phyloP scores from a whole-genome alignment of 805 yeast genomes.

The Candida vaughaniae region DNA sequence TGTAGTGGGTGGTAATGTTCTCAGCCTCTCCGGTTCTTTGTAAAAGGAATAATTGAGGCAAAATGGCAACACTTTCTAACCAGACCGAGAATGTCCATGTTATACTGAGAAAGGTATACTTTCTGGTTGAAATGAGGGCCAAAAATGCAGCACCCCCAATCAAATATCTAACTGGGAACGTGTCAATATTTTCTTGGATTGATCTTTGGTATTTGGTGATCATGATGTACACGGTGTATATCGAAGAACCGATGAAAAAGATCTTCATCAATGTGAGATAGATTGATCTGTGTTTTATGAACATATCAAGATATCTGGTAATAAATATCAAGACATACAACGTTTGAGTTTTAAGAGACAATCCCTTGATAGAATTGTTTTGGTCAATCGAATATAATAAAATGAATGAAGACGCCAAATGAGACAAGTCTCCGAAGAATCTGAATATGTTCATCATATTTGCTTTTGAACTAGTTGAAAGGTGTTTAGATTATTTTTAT shows the following conservation, averaged over 20 bases:
- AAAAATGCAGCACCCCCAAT: conserved; percentile 57
- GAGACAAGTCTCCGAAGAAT: conserved; percentile 72
- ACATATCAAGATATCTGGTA: conserved; percentile 39
- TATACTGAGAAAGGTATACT: conserved; percentile 60
- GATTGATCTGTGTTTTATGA: conserved; percentile 56
- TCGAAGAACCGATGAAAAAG: conserved; percentile 72
- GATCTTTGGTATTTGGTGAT: conserved; percentile 55
- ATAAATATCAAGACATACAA: conserved; percentile 54
- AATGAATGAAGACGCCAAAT: conserved; percentile 74
- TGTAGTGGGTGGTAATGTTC: conserved; percentile 85
- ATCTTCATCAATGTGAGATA: conserved; percentile 83
- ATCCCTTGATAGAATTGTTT: conserved; percentile 71
- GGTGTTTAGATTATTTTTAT: neutral
- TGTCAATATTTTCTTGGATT: conserved; percentile 61
- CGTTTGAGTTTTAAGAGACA: conserved; percentile 85
- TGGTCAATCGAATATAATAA: conserved; percentile 67
- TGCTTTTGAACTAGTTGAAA: neutral
- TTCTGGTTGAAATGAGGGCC: conserved; percentile 62
- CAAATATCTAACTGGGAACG: conserved; percentile 73
- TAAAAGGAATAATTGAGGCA: conserved; percentile 89
- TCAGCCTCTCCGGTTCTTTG: conserved; percentile 89
- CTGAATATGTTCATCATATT: conserved; percentile 48
- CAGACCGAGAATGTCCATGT: conserved; percentile 89
- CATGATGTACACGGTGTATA: conserved; percentile 75
- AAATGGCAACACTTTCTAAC: conserved; percentile 88